Evolutionary conservation across 306 rosid species (phyloP).

Genomic region (Adenanthera pavonina): DNA sequence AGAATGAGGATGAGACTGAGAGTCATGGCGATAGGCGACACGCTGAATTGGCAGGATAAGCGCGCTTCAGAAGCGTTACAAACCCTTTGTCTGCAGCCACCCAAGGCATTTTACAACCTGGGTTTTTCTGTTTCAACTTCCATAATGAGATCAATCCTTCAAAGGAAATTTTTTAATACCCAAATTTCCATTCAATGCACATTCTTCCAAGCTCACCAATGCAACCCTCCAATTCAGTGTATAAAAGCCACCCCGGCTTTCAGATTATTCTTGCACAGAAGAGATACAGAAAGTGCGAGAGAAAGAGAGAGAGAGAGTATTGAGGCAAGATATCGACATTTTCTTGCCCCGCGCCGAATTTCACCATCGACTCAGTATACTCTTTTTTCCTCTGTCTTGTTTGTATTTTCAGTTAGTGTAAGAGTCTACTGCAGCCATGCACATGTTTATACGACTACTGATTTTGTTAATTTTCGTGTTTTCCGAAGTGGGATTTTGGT

Average conservation of each 20-base stretch:
- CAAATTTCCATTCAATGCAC: background rate
- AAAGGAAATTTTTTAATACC: background rate
- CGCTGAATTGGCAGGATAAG: background rate
- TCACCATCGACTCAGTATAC: background rate
- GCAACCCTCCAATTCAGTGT: background rate
- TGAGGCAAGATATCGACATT: background rate
- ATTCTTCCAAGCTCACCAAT: too few species aligned
- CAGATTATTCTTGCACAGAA: background rate
- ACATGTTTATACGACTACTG: background rate
- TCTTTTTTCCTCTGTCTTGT: background rate
- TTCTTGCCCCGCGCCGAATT: background rate
- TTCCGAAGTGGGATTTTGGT: background rate
- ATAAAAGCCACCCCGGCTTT: background rate
- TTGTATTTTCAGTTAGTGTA: background rate
- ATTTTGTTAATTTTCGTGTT: background rate
- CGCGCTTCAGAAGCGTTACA: background rate
- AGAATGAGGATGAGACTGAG: background rate
- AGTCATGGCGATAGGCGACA: background rate
- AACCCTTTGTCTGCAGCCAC: background rate
- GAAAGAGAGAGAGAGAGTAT: background rate
- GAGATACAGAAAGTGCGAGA: background rate
- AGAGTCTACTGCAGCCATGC: background rate
- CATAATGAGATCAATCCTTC: background rate
- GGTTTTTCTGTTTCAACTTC: background rate
- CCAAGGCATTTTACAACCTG: background rate